phyloP scores from a whole-genome alignment of 176 grass and related monocot genomes.

The Aegilops speltoides region DNA sequence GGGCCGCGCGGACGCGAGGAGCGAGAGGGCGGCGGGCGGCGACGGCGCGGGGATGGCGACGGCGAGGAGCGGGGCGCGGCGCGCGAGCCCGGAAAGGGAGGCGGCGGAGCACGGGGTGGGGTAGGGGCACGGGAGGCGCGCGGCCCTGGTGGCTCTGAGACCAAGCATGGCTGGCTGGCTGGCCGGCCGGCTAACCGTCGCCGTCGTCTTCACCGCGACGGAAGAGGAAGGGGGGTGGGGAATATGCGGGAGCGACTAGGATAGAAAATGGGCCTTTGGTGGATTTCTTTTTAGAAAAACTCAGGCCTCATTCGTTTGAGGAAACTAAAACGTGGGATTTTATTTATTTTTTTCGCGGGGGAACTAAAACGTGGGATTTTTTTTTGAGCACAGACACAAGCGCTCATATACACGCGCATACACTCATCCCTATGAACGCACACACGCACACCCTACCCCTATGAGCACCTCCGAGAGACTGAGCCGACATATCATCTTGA shows the following conservation, averaged over 20 bases:
- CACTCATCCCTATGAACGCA: too few species aligned
- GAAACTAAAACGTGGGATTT: too few species aligned
- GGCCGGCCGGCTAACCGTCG: background rate
- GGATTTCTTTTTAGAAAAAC: too few species aligned
- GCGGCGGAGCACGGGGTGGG: background rate
- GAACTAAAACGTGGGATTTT: too few species aligned
- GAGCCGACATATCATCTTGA: too few species aligned
- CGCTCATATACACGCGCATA: too few species aligned
- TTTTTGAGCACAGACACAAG: too few species aligned
- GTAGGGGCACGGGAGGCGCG: constrained; percentile 20
- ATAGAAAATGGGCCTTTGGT: too few species aligned
- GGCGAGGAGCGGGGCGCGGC: constrained; percentile 29
- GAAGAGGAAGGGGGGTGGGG: background rate
- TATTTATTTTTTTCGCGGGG: too few species aligned
- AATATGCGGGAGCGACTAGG: background rate
- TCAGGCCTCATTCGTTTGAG: too few species aligned
- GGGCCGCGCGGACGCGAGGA: constrained; percentile 20
- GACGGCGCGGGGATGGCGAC: background rate
- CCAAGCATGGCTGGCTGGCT: constrained; percentile 25
- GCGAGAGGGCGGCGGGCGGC: constrained; percentile 34
- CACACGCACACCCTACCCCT: too few species aligned
- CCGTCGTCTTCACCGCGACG: background rate
- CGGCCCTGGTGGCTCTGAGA: constrained; percentile 30
- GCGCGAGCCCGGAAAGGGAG: constrained; percentile 22
- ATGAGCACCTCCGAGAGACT: too few species aligned